Base-by-base conservation (phyloP, 257 asterid genomes). In the Solanum paucissectum region DNA sequence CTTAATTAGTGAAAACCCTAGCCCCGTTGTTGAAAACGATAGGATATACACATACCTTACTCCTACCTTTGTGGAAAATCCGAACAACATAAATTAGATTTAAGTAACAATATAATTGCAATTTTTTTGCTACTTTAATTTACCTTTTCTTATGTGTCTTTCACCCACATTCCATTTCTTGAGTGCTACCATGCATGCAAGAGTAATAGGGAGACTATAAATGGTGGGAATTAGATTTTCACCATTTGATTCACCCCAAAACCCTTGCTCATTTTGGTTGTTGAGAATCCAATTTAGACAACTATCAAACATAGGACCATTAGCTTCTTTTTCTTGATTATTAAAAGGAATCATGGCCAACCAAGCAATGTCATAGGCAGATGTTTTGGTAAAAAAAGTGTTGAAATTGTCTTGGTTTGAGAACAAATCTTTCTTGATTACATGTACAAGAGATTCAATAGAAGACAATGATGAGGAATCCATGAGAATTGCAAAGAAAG, bases 291-390 rank as follows among this genome's bases (percentile, higher is more conserved):
- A 94, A 32, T 86, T 46, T 88, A 93, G 52, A 74, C 94, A 93
- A 33, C 60, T 79, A 62, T 55, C 11, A 90, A 94, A 92, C 95
- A 91, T 90, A 2, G 96, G 96, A 13, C 52, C 71, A n/a, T 10
- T n/a, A 12, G 16, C 40, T 25, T 68, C 74, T 64, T 64, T 29
- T 68, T 27, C 58, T 75, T 75, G 84, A 77, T 77, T 2, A 6
- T 88, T 72, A 73, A 69, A 76, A 4, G 94, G 93, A 46, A 94
- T 60, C 95, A 92, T 94, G 87, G 95, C 94, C 83, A 94, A 27
- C 94, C 96, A 94, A 12, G 96, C 95, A 10, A 93, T 93, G 90
- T 93, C 96, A 33, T 94, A 91, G 4, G 94, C 94, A 32, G 93
- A 92, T 10, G 58, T 77, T 77, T 92, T 88, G 11, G 91, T 64